These are phyloP conservation scores for Penicillium sp. DNA, from an alignment of 2,329 filamentous ascomycete genomes.

Conservation along the genomic window DNA sequence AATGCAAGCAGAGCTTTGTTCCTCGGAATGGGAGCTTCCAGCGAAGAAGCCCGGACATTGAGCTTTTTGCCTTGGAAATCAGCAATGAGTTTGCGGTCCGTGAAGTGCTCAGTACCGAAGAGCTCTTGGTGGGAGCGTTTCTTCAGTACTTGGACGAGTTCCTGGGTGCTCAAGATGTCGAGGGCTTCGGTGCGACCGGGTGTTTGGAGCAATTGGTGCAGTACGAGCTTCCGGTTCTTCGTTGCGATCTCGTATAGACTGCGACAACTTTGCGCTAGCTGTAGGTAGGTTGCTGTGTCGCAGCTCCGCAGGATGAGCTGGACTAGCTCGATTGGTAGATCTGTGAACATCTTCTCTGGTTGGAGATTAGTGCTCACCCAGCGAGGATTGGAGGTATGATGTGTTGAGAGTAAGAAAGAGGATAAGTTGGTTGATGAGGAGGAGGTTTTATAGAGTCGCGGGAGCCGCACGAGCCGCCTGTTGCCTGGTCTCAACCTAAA, in stretches of 20 bases:
- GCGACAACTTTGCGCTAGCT: conserved; percentile 46
- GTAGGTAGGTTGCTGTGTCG: conserved; percentile 45
- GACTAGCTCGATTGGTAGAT: conserved; percentile 49
- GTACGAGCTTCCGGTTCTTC: conserved; percentile 42
- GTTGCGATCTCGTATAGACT: conserved; percentile 44
- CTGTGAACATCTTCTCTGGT: conserved; percentile 36
- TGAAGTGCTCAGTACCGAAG: conserved; percentile 45
- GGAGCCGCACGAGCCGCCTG: conserved; percentile 10
- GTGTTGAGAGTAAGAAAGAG: not conserved
- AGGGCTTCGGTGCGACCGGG: conserved; percentile 40
- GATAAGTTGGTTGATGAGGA: not conserved
- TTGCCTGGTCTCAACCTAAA: conserved; percentile 8
- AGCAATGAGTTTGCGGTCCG: conserved; percentile 40
- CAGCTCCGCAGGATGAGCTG: conserved; percentile 45
- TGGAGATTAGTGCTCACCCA: not conserved
- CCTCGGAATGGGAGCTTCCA: conserved; percentile 29
- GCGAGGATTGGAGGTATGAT: not conserved
- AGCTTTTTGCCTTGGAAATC: conserved; percentile 36
- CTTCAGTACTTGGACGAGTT: conserved; percentile 44
- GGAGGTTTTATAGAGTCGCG: conserved; percentile 11
- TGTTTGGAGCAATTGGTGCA: conserved; percentile 44
- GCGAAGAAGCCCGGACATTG: conserved; percentile 43
- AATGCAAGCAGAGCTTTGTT: conserved; percentile 38
- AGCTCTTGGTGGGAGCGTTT: conserved; percentile 40
- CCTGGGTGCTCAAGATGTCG: conserved; percentile 25